Base-by-base conservation (phyloP, 179 eudicot species). In the Spergularia azorica region DNA sequence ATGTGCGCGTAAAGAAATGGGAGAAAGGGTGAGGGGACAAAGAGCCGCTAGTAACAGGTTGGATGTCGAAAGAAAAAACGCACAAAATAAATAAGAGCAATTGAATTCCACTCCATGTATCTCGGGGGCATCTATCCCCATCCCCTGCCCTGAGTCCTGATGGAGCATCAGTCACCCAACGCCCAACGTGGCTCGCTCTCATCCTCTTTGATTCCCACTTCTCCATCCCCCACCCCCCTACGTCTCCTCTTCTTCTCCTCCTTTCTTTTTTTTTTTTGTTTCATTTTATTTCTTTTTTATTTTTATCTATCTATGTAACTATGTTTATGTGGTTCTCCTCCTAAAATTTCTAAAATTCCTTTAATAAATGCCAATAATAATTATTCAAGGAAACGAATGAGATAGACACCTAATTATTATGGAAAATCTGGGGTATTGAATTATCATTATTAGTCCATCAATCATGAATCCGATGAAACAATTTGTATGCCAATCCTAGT, bases 121-220 rank as follows among this genome's bases (percentile, higher is more conserved):
- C 32, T 26, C 32, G 32, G 32, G 32, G 32, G n/a, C n/a, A n/a
- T n/a, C n/a, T n/a, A n/a, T n/a, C n/a, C n/a, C n/a, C 32, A 26
- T 26, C 32, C 32, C 32, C 32, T 26, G 32, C 32, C 32, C 32
- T 26, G 32, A 26, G 32, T 26, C 32, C 32, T 26, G 32, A 26
- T 26, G 1, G 32, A 26, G 32, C 32, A 26, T 0, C 32, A 26
- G 32, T 26, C 32, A 26, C n/a, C n/a, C n/a, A n/a, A 57, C 63
- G 63, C 68, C 74, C 77, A 73, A 77, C 84, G 84, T 81, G 84
- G 76, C 79, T 41, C 67, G 55, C 70, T 81, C 69, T 73, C 63
- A 55, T 62, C 81, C 84, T 74, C 79, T 74, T 73, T 67, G 56
- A 26, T 20, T 3, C 46, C 56, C n/a, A 46, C 46, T 2, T 43